Evolutionary conservation across 192 early-diverging fungal species (phyloP).

Genomic region (Dissophora globulifera): DNA sequence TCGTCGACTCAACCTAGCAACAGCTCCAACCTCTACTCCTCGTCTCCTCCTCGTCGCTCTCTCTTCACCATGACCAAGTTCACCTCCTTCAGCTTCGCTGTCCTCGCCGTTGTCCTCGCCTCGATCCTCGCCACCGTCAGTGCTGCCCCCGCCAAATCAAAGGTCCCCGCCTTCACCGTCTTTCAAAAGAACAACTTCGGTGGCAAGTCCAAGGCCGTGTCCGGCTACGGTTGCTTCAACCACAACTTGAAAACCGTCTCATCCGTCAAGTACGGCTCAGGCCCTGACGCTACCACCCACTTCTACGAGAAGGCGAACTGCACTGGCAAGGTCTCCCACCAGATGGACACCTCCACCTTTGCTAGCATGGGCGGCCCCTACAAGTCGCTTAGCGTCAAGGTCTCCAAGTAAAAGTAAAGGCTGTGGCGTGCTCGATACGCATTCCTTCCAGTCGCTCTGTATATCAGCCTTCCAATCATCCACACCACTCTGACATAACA

Average conservation of each 20-base stretch:
- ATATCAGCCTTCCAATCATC: neutral
- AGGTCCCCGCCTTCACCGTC: slow-evolving; percentile 20
- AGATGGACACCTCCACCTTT: slow-evolving; percentile 25
- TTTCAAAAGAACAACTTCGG: neutral
- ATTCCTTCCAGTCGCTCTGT: neutral
- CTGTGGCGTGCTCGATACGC: too few species aligned
- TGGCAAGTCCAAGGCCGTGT: slow-evolving; percentile 2
- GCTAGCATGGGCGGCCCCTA: slow-evolving; percentile 37
- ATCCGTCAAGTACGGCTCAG: slow-evolving; percentile 14
- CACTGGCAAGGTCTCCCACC: slow-evolving; percentile 28
- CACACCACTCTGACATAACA: too few species aligned
- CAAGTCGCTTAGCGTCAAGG: slow-evolving; percentile 28
- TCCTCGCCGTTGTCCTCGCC: slow-evolving; percentile 17
- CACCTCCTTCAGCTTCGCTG: slow-evolving; percentile 25
- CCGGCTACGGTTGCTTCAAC: slow-evolving; percentile 23
- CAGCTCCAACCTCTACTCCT: too few species aligned
- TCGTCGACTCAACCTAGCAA: neutral
- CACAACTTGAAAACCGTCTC: slow-evolving; percentile 13
- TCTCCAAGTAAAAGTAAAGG: slow-evolving; percentile 14
- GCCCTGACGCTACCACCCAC: slow-evolving; percentile 1
- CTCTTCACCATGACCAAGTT: slow-evolving; percentile 18
- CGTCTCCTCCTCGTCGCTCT: neutral
- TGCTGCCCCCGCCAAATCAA: slow-evolving; percentile 13
- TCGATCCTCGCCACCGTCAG: slow-evolving; percentile 5
- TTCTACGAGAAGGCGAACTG: slow-evolving; percentile 33